These are phyloP conservation scores for Aspergillus sp. DNA, from an alignment of 2,329 filamentous ascomycete species.

Conservation along the genomic window DNA sequence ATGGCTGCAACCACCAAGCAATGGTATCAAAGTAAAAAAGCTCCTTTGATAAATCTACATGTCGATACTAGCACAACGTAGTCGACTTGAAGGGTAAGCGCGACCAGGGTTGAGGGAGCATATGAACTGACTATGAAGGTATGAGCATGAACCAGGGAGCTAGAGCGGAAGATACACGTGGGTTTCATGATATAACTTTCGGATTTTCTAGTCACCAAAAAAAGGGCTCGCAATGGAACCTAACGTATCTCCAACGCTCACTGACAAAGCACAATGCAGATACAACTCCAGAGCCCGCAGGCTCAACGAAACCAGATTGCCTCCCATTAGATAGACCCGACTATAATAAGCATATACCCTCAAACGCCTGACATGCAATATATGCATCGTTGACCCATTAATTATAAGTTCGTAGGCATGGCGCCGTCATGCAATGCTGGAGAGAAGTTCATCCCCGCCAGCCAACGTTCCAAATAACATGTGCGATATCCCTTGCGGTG, in stretches of 20 bases:
- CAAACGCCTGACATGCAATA: conserved; percentile 11
- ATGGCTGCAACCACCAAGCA: neutral
- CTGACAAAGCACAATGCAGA: neutral
- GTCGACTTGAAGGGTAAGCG: conserved; percentile 3
- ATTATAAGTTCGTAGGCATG: conserved; percentile 2
- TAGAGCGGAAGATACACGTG: neutral
- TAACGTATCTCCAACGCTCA: neutral
- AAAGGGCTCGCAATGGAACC: neutral
- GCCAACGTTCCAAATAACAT: conserved; percentile 70
- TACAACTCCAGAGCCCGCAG: neutral
- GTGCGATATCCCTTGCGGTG: conserved; percentile 66
- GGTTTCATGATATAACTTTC: neutral
- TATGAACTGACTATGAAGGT: neutral
- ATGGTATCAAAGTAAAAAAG: neutral
- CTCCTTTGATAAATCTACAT: neutral
- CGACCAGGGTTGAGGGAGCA: neutral
- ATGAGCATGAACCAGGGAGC: neutral
- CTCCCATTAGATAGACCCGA: neutral
- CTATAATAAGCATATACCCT: neutral
- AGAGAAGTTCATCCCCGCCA: conserved; percentile 56
- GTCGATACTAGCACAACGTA: neutral
- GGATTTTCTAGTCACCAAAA: neutral
- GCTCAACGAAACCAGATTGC: neutral
- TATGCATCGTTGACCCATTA: neutral
- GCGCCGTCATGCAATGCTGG: neutral